These are phyloP conservation scores for Verbascum thapsus DNA, from an alignment of 257 asterid genomes.

Conservation along the genomic window DNA sequence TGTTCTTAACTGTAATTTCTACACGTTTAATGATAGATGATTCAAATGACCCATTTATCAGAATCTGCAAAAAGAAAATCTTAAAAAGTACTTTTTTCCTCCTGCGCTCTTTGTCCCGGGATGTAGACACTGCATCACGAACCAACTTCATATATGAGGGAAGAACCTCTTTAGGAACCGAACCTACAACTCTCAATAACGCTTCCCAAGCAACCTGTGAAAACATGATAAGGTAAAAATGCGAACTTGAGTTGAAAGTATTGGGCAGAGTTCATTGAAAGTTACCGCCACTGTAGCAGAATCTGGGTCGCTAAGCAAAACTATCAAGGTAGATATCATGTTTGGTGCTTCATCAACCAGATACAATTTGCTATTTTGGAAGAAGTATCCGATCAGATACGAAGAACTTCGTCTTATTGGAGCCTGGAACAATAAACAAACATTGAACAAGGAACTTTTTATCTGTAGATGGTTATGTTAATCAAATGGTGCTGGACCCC, in stretches of 20 bases:
- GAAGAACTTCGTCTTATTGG: constrained; percentile 73
- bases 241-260: constrained; percentile 18
- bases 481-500: constrained; percentile 18
- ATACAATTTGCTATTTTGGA: constrained; percentile 88
- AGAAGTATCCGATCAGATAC: constrained; percentile 85
- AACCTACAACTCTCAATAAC: constrained; percentile 73
- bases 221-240: constrained; percentile 25
- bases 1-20: no score
- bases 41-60: constrained; percentile 22
- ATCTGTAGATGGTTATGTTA: background rate
- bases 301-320: constrained; percentile 87
- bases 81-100: constrained; percentile 60
- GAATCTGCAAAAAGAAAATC: constrained; percentile 19
- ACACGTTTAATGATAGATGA: background rate
- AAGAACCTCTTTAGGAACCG: constrained; percentile 89
- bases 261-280: constrained; percentile 14
- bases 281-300: constrained; percentile 77
- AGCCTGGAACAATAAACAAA: constrained; percentile 59
- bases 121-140: constrained; percentile 97
- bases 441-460: constrained; percentile 18
- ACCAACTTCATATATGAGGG: constrained; percentile 92
- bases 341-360: constrained; percentile 95
- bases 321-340: constrained; percentile 79
- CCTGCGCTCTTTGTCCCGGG: constrained; percentile 95
- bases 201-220: constrained; percentile 96